These are phyloP conservation scores for Fusarium goolgardi DNA, from an alignment of 2,329 filamentous ascomycete species.

Conservation along the genomic window DNA sequence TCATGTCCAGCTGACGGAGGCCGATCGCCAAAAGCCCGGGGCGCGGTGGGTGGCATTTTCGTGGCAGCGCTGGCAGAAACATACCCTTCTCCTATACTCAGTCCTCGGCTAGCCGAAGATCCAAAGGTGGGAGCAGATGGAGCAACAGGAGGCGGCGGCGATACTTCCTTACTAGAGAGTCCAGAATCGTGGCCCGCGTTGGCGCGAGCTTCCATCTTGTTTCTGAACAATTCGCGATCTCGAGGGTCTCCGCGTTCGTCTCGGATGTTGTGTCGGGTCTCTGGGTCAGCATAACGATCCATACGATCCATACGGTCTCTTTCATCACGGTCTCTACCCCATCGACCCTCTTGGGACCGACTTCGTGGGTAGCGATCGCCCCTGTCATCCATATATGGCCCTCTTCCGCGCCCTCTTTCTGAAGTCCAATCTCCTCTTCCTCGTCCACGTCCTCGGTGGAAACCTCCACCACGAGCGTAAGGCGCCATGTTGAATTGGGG, in stretches of 20 bases:
- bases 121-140: slow-evolving; percentile 70
- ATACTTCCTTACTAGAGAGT: slow-evolving; percentile 62
- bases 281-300: slow-evolving; percentile 57
- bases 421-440: slow-evolving; percentile 57
- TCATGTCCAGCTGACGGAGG: slow-evolving; percentile 59
- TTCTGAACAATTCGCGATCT: slow-evolving; percentile 60
- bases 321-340: slow-evolving; percentile 67
- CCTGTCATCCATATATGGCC: slow-evolving; percentile 68
- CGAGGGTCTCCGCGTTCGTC: slow-evolving; percentile 59
- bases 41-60: slow-evolving; percentile 66
- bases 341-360: slow-evolving; percentile 73
- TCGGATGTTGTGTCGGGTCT: slow-evolving; percentile 58
- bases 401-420: slow-evolving; percentile 65
- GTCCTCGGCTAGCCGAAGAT: slow-evolving; percentile 62
- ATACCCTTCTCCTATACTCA: slow-evolving; percentile 50
- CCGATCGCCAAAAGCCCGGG: slow-evolving; percentile 64
- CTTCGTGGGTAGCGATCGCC: slow-evolving; percentile 72
- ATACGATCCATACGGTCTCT: slow-evolving; percentile 60
- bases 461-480: slow-evolving; percentile 67
- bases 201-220: slow-evolving; percentile 62
- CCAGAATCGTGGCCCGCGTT: slow-evolving; percentile 62
- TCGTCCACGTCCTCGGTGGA: slow-evolving; percentile 65
- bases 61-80: slow-evolving; percentile 50
- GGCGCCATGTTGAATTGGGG: slow-evolving; percentile 66
- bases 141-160: slow-evolving; percentile 67